phyloP scores from a whole-genome alignment of 371 early-diverging fungal genomes.

The Lichtheimia corymbifera region DNA sequence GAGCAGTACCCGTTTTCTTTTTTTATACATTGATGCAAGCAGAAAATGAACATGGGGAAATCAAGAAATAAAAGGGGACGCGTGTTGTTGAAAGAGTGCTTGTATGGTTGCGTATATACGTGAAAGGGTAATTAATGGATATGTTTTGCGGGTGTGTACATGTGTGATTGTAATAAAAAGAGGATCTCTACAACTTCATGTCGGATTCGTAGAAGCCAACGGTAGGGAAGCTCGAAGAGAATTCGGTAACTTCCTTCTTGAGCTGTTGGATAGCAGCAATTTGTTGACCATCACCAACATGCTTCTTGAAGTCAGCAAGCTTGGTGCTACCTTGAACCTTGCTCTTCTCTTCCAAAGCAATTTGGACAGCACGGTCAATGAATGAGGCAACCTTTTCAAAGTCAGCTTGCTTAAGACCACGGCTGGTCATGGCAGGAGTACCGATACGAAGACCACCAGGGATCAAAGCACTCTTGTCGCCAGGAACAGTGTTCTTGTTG shows the following conservation, averaged over 20 bases:
- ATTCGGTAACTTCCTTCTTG: constrained; percentile 66
- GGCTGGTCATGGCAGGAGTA: constrained; percentile 97
- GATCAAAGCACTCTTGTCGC: constrained; percentile 92
- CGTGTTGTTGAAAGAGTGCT: neutral
- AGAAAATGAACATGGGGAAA: constrained; percentile 1
- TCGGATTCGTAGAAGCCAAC: constrained; percentile 67
- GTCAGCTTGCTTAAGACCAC: constrained; percentile 88
- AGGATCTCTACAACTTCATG: constrained; percentile 45
- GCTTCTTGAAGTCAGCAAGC: constrained; percentile 75
- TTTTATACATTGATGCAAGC: neutral
- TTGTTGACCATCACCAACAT: constrained; percentile 51
- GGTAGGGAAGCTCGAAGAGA: constrained; percentile 70
- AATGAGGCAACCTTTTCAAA: constrained; percentile 84
- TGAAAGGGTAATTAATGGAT: too few relatives aligned
- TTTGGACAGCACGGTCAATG: constrained; percentile 81
- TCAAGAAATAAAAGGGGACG: neutral
- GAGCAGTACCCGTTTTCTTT: neutral
- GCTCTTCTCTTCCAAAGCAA: constrained; percentile 64
- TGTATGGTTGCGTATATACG: too few relatives aligned
- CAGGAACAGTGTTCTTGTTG: constrained; percentile 99
- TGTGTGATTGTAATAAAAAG: neutral
- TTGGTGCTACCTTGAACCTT: constrained; percentile 56
- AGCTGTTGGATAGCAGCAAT: constrained; percentile 57
- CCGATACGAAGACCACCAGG: constrained; percentile 95
- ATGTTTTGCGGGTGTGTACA: too few relatives aligned